A percentile compares a stretch with the other conserved stretches of the same genome.
Evolutionary conservation across 441 rosid species (phyloP).

Genomic region (Adansonia rubrostipa): DNA sequence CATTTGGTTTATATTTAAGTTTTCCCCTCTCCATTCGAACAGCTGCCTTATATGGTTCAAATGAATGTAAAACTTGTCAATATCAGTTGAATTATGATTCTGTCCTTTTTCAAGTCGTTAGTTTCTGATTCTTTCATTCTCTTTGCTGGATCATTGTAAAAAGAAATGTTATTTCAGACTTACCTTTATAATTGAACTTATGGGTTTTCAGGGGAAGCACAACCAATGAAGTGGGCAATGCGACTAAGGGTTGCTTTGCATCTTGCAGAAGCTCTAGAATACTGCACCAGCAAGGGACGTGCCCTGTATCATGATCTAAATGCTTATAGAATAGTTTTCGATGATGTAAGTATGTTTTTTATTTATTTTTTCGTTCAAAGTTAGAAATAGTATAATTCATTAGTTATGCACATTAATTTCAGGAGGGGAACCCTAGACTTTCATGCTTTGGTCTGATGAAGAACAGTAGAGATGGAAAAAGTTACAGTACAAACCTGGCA

Average conservation of each 20-base stretch:
- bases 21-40: background rate
- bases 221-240: conserved; percentile 98
- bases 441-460: conserved; percentile 79
- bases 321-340: conserved; percentile 89
- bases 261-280: conserved; percentile 89
- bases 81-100: conserved; percentile 15
- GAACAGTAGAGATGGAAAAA: conserved; percentile 76
- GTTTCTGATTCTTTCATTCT: background rate
- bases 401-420: conserved; percentile 29
- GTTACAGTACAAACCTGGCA: conserved; percentile 74
- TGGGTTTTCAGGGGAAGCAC: conserved; percentile 71
- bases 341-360: conserved; percentile 58
- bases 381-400: conserved; percentile 21
- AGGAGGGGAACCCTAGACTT: conserved; percentile 78
- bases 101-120: background rate
- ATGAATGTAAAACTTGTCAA: background rate
- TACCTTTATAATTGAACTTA: background rate
- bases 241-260: conserved; percentile 84
- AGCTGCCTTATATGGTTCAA: background rate
- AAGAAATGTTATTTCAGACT: background rate
- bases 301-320: conserved; percentile 90
- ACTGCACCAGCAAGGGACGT: conserved; percentile 83
- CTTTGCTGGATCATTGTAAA: background rate
- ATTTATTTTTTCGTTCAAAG: conserved; percentile 11
- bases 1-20: background rate